phyloP scores from a whole-genome alignment of 2,329 filamentous ascomycete species.

The Trichophyton benhamiae region DNA sequence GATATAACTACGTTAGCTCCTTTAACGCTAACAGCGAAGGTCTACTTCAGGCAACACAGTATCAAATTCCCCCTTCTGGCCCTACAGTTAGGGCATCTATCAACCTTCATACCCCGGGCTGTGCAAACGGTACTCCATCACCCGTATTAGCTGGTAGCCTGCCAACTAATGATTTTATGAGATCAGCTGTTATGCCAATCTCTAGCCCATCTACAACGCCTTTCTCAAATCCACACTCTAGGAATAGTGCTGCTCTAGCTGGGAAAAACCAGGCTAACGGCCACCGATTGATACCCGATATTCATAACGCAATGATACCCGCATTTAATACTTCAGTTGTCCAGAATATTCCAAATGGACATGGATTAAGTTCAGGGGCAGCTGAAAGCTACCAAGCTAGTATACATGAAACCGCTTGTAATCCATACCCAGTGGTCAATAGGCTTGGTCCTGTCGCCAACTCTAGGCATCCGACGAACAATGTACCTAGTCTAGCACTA shows the following conservation, averaged over 20 bases:
- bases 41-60: not conserved
- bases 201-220: too few relatives aligned
- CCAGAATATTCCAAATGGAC: not conserved
- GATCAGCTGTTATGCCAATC: too few relatives aligned
- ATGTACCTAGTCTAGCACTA: not conserved
- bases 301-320: not conserved
- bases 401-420: not conserved
- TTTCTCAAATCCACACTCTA: too few relatives aligned
- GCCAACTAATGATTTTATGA: too few relatives aligned
- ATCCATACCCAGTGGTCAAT: not conserved
- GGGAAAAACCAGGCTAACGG: too few relatives aligned
- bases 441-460: not conserved
- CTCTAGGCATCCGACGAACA: not conserved
- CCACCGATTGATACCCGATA: not conserved
- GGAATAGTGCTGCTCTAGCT: too few relatives aligned
- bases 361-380: not conserved
- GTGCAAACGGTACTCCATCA: not conserved
- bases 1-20: too few relatives aligned
- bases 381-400: not conserved
- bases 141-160: not conserved
- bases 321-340: not conserved
- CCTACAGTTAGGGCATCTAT: not conserved
- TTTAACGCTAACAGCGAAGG: too few relatives aligned
- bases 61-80: not conserved
- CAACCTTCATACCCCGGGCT: not conserved